A percentile compares a stretch with the other conserved stretches of the same genome.
These are phyloP conservation scores for Ogataea haglerorum DNA, from an alignment of 805 yeast genomes.

Conservation along the genomic window DNA sequence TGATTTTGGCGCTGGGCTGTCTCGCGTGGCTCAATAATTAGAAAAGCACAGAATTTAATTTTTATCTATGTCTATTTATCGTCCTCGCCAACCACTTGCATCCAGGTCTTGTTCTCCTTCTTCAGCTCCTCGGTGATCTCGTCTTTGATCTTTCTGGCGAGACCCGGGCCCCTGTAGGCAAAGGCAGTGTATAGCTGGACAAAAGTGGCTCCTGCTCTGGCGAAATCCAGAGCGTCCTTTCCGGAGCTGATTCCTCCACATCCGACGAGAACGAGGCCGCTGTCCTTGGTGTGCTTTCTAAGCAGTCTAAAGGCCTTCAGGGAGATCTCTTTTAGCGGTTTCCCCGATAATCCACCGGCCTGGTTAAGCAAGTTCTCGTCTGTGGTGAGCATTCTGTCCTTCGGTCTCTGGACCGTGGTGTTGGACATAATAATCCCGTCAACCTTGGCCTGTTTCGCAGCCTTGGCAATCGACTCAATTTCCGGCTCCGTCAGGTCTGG, in stretches of 20 bases:
- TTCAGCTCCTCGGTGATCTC: constrained; percentile 58
- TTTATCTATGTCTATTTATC: constrained; percentile 21
- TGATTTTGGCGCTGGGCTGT: constrained; percentile 26
- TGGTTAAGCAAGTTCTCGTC: constrained; percentile 45
- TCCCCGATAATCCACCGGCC: constrained; percentile 90
- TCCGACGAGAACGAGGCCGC: constrained; percentile 75
- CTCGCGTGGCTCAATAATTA: constrained; percentile 12
- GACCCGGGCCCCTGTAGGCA: constrained; percentile 91
- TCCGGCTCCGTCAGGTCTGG: constrained; percentile 87
- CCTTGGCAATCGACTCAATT: constrained; percentile 73
- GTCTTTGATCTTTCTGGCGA: constrained; percentile 57
- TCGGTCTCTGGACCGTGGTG: constrained; percentile 85
- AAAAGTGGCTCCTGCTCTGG: constrained; percentile 90
- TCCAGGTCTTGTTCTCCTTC: constrained; percentile 82
- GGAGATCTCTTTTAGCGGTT: constrained; percentile 79
- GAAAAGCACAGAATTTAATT: constrained; percentile 1
- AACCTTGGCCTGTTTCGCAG: constrained; percentile 71
- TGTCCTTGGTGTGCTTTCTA: constrained; percentile 72
- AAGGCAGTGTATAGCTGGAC: constrained; percentile 85
- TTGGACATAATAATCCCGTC: constrained; percentile 93
- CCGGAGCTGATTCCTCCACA: constrained; percentile 94
- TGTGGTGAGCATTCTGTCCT: constrained; percentile 46
- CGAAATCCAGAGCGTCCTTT: constrained; percentile 85
- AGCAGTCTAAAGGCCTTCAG: constrained; percentile 67
- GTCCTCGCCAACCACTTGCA: constrained; percentile 68